These are phyloP conservation scores for Populus pruinosa DNA, from an alignment of 345 rosid species.

Conservation along the genomic window DNA sequence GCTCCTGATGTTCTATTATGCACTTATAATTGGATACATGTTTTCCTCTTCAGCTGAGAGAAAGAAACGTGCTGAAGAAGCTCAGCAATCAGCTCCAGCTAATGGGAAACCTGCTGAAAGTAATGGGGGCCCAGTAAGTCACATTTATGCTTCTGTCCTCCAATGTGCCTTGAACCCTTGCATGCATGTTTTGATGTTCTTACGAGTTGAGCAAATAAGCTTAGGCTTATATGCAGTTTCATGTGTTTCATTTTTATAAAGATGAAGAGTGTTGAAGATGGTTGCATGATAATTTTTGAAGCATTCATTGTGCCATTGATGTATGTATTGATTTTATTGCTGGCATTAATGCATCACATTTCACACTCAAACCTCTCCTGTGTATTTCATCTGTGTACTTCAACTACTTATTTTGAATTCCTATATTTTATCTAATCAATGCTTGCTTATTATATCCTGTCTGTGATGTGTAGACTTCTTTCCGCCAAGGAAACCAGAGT, in stretches of 20 bases:
- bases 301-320: not conserved
- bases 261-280: not conserved
- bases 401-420: not conserved
- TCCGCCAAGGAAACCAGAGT: conserved; percentile 42
- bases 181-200: not conserved
- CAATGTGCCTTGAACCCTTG: not conserved
- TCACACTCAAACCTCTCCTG: not conserved
- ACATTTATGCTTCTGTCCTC: not conserved
- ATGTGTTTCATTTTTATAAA: not conserved
- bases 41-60: conserved; percentile 59
- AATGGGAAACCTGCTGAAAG: conserved; percentile 52
- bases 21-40: conserved; percentile 6
- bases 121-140: conserved; percentile 59
- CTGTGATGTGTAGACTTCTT: conserved; percentile 43
- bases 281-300: not conserved
- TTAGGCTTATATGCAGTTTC: not conserved
- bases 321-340: not conserved
- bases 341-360: not conserved
- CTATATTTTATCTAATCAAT: not conserved
- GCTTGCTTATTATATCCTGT: not conserved
- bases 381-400: not conserved
- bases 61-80: conserved; percentile 70
- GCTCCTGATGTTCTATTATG: not conserved
- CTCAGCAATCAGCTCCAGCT: conserved; percentile 49
- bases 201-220: not conserved